A percentile compares a stretch with the other conserved stretches of the same genome.
Evolutionary conservation across 2,329 filamentous ascomycete species (phyloP).

Genomic region (Fusarium falciforme): DNA sequence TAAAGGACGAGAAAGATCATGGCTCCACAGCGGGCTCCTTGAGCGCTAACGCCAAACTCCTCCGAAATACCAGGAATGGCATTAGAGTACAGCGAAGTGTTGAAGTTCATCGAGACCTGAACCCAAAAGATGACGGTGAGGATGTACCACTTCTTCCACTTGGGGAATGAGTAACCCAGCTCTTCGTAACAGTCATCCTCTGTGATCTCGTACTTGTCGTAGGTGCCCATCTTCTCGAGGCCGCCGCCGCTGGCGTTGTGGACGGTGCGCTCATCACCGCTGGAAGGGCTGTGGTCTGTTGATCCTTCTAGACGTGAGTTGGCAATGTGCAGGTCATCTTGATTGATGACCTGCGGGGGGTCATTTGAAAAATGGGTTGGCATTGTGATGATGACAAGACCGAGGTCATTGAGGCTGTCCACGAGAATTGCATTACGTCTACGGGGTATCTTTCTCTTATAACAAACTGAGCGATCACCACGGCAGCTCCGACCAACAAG

Average conservation of each 20-base stretch:
- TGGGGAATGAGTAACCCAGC: slow-evolving; percentile 71
- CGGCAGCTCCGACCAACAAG: neutral
- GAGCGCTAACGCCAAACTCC: slow-evolving; percentile 75
- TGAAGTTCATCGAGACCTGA: slow-evolving; percentile 83
- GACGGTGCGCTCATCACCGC: slow-evolving; percentile 22
- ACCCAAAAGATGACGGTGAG: slow-evolving; percentile 79
- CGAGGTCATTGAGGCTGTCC: neutral
- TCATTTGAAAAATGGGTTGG: slow-evolving; percentile 51
- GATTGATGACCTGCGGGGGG: slow-evolving; percentile 52
- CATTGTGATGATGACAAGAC: slow-evolving; percentile 33
- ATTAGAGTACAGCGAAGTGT: slow-evolving; percentile 79
- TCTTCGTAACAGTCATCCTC: slow-evolving; percentile 72
- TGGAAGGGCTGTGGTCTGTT: slow-evolving; percentile 18
- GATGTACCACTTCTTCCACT: slow-evolving; percentile 77
- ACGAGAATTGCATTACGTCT: neutral
- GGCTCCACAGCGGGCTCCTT: slow-evolving; percentile 78
- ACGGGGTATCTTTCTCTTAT: neutral
- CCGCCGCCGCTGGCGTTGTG: slow-evolving; percentile 49
- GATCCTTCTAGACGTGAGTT: slow-evolving; percentile 52
- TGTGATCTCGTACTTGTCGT: slow-evolving; percentile 60
- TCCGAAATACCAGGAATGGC: slow-evolving; percentile 72
- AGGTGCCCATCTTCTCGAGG: slow-evolving; percentile 51
- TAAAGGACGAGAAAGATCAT: slow-evolving; percentile 84
- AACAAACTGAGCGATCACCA: neutral
- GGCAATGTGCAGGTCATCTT: slow-evolving; percentile 49